These are phyloP conservation scores for Micractinium sp. DNA, from an alignment of 139 green algal genomes.

Conservation along the genomic window DNA sequence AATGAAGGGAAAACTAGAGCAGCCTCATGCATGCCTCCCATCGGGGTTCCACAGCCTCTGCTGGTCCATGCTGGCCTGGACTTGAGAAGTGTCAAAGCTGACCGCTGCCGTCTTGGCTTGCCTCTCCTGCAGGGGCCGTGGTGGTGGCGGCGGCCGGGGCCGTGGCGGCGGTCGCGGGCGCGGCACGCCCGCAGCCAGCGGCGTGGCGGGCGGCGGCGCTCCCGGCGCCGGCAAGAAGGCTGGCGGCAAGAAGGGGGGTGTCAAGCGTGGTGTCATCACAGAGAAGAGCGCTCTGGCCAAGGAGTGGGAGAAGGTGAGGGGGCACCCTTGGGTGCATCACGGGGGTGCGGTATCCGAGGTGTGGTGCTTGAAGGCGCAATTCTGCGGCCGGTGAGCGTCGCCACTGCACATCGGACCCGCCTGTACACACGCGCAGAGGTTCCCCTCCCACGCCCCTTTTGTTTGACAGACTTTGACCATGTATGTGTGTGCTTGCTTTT, in stretches of 20 bases:
- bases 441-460: too few relatives aligned
- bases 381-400: too few relatives aligned
- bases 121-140: background rate
- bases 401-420: too few relatives aligned
- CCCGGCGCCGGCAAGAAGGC: background rate
- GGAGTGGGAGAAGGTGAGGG: constrained; percentile 7
- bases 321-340: background rate
- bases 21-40: too few relatives aligned
- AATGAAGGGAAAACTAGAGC: too few relatives aligned
- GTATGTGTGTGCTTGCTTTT: background rate
- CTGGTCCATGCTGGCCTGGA: background rate
- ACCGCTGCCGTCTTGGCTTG: background rate
- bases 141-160: constrained; percentile 10
- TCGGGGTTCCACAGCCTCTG: background rate
- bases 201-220: background rate
- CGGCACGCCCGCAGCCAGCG: constrained; percentile 8
- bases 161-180: background rate
- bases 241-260: background rate
- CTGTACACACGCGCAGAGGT: too few relatives aligned
- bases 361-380: too few relatives aligned
- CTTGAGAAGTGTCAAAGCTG: background rate
- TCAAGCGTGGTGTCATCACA: background rate
- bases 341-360: too few relatives aligned
- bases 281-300: constrained; percentile 30
- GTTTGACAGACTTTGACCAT: too few relatives aligned